Base-by-base conservation (phyloP, 2,329 filamentous ascomycete genomes). In the Rutstroemia sp. region DNA sequence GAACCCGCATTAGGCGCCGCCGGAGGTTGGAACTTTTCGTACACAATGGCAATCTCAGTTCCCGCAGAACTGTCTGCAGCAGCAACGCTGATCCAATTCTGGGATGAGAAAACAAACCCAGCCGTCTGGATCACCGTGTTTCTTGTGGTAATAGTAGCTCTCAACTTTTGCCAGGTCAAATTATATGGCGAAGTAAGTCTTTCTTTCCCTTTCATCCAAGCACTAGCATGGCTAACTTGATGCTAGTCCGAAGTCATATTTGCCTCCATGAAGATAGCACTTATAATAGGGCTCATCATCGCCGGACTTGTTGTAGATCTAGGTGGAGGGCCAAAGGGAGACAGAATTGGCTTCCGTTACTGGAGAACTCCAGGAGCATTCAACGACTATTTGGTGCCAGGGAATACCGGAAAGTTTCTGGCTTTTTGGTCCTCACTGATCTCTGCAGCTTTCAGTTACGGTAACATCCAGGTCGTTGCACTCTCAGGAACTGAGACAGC, bases 311-410 rank as follows among this genome's bases (percentile, higher is more conserved):
- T 86, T 57, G 81, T 86, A 63, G 79, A 83, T 62, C 76, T 85
- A 2, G 84, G 84, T 25, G 84, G 83, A 47, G 76, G 82, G 1
- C 79, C 83, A 0, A 80, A 80, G 16, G 77, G 76, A 0, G 75
- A 80, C 17, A 73, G 77, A 8, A 76, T 82, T 55, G 86, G 87
- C 1, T 89, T 89, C 69, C 72, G 75, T 40, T 88, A 87, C 70
- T 91, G 87, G 87, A 79, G 74, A 46, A 71, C 83, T 30, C 86
- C 87, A 0, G 86, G 84, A 0, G 82, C 85, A 0, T 86, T 87
- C 61, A 82, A 84, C 39, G 79, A 86, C 62, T 82, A 85, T 65
- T 78, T 88, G 84, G 87, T 30, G 75, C 84, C 4, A 17, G 36
- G 74, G 78, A 65, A 40, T 78, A 75, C 73, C 0, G 86, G 85